phyloP scores from a whole-genome alignment of 805 yeast genomes.

The Starmera caribaea region DNA sequence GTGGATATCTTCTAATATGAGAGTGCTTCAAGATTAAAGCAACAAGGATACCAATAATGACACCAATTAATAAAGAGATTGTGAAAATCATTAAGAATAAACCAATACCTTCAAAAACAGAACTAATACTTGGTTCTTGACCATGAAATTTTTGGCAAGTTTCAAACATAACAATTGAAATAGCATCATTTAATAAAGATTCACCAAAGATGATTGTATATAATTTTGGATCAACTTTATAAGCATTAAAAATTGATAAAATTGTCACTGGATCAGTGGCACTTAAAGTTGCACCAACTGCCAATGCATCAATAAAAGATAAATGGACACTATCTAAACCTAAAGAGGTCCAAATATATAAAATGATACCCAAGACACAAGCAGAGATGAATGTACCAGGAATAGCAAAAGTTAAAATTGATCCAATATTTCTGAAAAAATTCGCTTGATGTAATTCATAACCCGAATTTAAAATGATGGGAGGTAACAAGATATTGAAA shows the following conservation, averaged over 20 bases:
- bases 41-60: conserved; percentile 76
- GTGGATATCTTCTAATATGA: conserved; percentile 90
- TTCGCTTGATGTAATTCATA: conserved; percentile 94
- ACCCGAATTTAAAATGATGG: conserved; percentile 92
- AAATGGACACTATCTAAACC: conserved; percentile 84
- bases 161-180: conserved; percentile 97
- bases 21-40: conserved; percentile 89
- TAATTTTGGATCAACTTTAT: conserved; percentile 94
- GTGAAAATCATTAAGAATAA: conserved; percentile 89
- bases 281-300: conserved; percentile 94
- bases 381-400: conserved; percentile 95
- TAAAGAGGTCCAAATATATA: conserved; percentile 82
- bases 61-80: conserved; percentile 82
- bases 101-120: conserved; percentile 90
- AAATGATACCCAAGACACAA: conserved; percentile 77
- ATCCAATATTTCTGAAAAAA: conserved; percentile 84
- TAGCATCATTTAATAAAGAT: conserved; percentile 91
- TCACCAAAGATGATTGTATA: conserved; percentile 98
- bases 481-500: conserved; percentile 90
- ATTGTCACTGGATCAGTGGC: conserved; percentile 99
- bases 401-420: conserved; percentile 88
- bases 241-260: conserved; percentile 90
- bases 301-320: conserved; percentile 93
- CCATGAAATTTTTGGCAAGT: conserved; percentile 96
- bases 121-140: conserved; percentile 59